Evolutionary conservation across 2,329 filamentous ascomycete genomes (phyloP).

Genomic region (Aspergillus neoniger): DNA sequence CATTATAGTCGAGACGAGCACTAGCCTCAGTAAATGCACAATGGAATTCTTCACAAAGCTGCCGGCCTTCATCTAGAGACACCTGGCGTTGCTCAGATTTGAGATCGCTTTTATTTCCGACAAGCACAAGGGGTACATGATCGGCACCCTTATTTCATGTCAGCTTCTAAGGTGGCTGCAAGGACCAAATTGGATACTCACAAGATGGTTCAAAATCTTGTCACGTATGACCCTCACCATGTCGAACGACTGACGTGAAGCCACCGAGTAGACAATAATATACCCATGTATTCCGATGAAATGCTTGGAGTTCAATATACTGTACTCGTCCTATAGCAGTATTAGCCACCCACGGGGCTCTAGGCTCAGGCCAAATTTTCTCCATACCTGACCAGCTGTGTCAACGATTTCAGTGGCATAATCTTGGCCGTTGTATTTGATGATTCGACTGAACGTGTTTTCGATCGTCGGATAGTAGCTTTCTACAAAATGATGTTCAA

Average conservation of each 20-base stretch:
- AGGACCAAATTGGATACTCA: slow-evolving; percentile 47
- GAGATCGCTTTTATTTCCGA: slow-evolving; percentile 96
- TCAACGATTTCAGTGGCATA: slow-evolving; percentile 97
- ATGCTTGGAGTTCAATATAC: slow-evolving; percentile 96
- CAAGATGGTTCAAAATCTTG: slow-evolving; percentile 95
- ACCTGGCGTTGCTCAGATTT: slow-evolving; percentile 92
- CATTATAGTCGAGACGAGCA: slow-evolving; percentile 91
- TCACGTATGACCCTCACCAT: slow-evolving; percentile 96
- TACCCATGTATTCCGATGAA: slow-evolving; percentile 99
- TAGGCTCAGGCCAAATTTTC: slow-evolving; percentile 1
- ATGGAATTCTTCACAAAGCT: slow-evolving; percentile 79
- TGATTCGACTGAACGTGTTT: slow-evolving; percentile 96
- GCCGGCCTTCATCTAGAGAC: slow-evolving; percentile 78
- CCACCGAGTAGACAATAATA: slow-evolving; percentile 97
- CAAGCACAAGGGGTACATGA: slow-evolving; percentile 87
- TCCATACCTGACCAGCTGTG: slow-evolving; percentile 82
- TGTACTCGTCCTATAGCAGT: slow-evolving; percentile 81
- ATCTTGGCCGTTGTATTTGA: slow-evolving; percentile 89
- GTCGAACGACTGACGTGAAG: slow-evolving; percentile 89
- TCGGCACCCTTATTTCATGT: slow-evolving; percentile 70
- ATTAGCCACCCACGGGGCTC: slow-evolving; percentile 15
- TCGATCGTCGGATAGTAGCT: slow-evolving; percentile 99
- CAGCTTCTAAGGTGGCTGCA: background rate
- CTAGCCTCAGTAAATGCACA: slow-evolving; percentile 95
- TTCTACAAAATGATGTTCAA: slow-evolving; percentile 97